Base-by-base conservation (phyloP, 257 asterid species). In the Euphrasia confusa region DNA sequence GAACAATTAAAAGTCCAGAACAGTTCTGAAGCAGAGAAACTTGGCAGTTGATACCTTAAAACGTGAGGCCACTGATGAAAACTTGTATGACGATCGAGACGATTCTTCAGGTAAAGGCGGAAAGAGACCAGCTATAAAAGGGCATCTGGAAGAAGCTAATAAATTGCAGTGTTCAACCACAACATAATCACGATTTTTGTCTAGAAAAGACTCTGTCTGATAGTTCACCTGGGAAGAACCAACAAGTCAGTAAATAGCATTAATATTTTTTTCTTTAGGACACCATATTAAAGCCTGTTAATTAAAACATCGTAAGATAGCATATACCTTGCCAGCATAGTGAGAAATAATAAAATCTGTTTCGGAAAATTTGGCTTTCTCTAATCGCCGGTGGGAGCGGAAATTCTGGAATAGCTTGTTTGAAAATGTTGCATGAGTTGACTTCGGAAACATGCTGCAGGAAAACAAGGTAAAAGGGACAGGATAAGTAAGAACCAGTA, bases 321-420 rank as follows among this genome's bases (percentile, higher is more conserved):
- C 58, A 76, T 82, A 72, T 73, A 82, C 99, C 96, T 93, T 93
- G 76, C 97, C 99, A 79, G 99, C 97, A 81, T 93, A 93, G 84
- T 93, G 99, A 67, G 95, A 82, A 68, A 93, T 75, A 64, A 79
- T 87, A 73, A 93, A 89, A 82, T 89, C 97, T 63, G 99, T 85
- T 81, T 87, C 96, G 58, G 85, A 93, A 82, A 93, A 93, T 72
- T 89, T 93, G 48, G 87, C 96, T 69, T 77, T 89, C 75, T 81
- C 92, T 68, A 89, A 72, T 64, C 99, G 84, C 60, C 69, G 82
- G 76, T 93, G 99, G 32, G 80, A 69, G 56, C 78, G 81, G 64
- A 93, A 84, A 81, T 93, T 81, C 77, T 72, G 90, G 84, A 93
- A 89, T 64, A 93, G 77, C 88, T 82, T 89, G 83, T 85, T 93